These are phyloP conservation scores for Aureobasidium namibiae DNA, from an alignment of 2,329 filamentous ascomycete genomes.

Conservation along the genomic window DNA sequence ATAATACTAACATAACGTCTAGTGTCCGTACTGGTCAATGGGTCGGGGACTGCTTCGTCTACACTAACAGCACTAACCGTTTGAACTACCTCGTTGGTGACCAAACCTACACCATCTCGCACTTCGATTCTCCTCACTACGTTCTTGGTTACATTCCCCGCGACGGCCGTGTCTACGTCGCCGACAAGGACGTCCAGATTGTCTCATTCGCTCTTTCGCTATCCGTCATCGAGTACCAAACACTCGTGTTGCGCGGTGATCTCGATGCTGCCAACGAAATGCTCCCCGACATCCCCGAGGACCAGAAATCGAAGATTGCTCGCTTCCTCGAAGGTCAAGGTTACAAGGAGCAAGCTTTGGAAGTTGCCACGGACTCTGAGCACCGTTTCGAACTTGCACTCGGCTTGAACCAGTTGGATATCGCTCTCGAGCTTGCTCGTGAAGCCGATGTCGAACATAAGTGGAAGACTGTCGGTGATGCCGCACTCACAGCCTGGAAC, in stretches of 20 bases:
- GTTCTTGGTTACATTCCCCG: slow-evolving; percentile 89
- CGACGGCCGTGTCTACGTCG: slow-evolving; percentile 89
- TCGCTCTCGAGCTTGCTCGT: slow-evolving; percentile 75
- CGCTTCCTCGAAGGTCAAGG: slow-evolving; percentile 95
- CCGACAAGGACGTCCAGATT: slow-evolving; percentile 89
- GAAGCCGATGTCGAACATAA: slow-evolving; percentile 87
- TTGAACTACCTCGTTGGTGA: slow-evolving; percentile 97
- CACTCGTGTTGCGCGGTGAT: slow-evolving; percentile 84
- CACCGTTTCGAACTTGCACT: slow-evolving; percentile 94
- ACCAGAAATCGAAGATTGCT: slow-evolving; percentile 96
- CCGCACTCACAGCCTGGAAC: slow-evolving; percentile 80
- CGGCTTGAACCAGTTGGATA: slow-evolving; percentile 70
- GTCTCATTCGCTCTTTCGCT: slow-evolving; percentile 87
- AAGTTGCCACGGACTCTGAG: slow-evolving; percentile 89
- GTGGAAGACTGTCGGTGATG: slow-evolving; percentile 96
- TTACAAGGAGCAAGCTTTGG: slow-evolving; percentile 88
- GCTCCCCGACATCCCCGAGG: slow-evolving; percentile 73
- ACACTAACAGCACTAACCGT: slow-evolving; percentile 93
- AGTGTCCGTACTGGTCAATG: slow-evolving; percentile 91
- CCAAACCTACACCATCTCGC: slow-evolving; percentile 93
- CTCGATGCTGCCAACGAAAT: slow-evolving; percentile 85
- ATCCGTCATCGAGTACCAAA: slow-evolving; percentile 93
- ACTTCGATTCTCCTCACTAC: slow-evolving; percentile 95
- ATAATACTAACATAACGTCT: background rate
- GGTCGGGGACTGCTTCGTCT: slow-evolving; percentile 98